Conservation (phyloP, 176 grass and related monocot species). For the Panicum miliaceum region DNA sequence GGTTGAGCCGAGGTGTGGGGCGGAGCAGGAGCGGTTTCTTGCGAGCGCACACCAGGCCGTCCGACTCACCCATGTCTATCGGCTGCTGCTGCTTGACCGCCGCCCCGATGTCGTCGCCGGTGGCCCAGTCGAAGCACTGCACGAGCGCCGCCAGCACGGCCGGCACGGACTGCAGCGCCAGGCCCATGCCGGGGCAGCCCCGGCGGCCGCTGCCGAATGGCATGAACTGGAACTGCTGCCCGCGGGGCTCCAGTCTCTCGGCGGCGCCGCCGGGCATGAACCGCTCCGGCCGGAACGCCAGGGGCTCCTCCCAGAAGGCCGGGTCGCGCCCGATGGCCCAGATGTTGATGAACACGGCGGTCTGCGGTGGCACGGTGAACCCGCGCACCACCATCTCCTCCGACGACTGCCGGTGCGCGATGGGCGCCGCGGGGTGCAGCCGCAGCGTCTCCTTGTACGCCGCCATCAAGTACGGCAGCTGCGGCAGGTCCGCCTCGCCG, state of each 20-base stretch:
- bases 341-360: constrained; percentile 69
- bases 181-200: constrained; percentile 62
- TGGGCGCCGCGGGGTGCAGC: constrained; percentile 49
- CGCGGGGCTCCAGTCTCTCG: constrained; percentile 44
- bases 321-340: constrained; percentile 70
- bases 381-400: constrained; percentile 43
- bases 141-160: constrained; percentile 52
- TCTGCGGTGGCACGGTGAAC: constrained; percentile 43
- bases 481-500: constrained; percentile 63
- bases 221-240: constrained; percentile 72
- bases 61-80: constrained; percentile 72
- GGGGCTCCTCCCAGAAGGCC: constrained; percentile 52
- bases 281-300: constrained; percentile 69
- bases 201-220: constrained; percentile 74
- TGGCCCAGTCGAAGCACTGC: constrained; percentile 77
- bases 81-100: neutral
- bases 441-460: constrained; percentile 77
- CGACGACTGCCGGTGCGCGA: constrained; percentile 49
- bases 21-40: constrained; percentile 54
- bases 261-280: constrained; percentile 45
- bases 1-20: constrained; percentile 41
- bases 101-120: too few relatives aligned
- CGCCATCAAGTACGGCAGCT: constrained; percentile 69
- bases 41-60: constrained; percentile 58
- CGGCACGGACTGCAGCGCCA: constrained; percentile 59